phyloP scores from a whole-genome alignment of 1,284 basidiomycete genomes.

The Termitomyces sp. region DNA sequence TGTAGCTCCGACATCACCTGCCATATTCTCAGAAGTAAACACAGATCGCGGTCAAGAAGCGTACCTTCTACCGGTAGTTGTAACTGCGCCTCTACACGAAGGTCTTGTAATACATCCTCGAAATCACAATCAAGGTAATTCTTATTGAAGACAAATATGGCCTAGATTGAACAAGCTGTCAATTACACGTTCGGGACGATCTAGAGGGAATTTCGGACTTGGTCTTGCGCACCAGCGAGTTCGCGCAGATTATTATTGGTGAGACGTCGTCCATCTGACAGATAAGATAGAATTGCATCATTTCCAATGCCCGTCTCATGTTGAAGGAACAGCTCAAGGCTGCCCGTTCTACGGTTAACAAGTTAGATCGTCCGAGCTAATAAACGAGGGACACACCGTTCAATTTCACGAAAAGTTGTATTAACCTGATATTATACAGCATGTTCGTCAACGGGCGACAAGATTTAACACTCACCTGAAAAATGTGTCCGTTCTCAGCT shows the following conservation, averaged over 20 bases:
- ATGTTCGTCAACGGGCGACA: not conserved
- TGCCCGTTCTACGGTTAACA: conserved; percentile 41
- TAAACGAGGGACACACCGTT: conserved; percentile 42
- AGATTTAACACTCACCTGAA: conserved; percentile 36
- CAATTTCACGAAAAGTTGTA: conserved; percentile 65
- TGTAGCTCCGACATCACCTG: conserved; percentile 61
- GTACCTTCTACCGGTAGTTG: conserved; percentile 67
- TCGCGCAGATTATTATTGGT: conserved; percentile 66
- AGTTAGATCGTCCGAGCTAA: not conserved
- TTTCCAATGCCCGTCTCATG: conserved; percentile 63
- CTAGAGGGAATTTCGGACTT: conserved; percentile 38
- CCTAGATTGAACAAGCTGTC: conserved; percentile 10
- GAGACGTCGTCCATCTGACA: conserved; percentile 68
- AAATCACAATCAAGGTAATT: conserved; percentile 64
- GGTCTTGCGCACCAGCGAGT: conserved; percentile 64
- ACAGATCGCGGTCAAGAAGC: conserved; percentile 1
- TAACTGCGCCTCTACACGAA: conserved; percentile 53
- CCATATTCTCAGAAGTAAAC: conserved; percentile 8
- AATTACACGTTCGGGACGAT: conserved; percentile 2
- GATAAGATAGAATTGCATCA: conserved; percentile 66
- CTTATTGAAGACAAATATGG: conserved; percentile 78
- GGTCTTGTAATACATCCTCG: conserved; percentile 52
- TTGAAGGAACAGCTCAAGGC: conserved; percentile 59
- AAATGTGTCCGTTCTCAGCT: conserved; percentile 65
- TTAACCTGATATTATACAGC: conserved; percentile 41